These are phyloP conservation scores for Trametes elegans DNA, from an alignment of 768 basidiomycete genomes.

Conservation along the genomic window DNA sequence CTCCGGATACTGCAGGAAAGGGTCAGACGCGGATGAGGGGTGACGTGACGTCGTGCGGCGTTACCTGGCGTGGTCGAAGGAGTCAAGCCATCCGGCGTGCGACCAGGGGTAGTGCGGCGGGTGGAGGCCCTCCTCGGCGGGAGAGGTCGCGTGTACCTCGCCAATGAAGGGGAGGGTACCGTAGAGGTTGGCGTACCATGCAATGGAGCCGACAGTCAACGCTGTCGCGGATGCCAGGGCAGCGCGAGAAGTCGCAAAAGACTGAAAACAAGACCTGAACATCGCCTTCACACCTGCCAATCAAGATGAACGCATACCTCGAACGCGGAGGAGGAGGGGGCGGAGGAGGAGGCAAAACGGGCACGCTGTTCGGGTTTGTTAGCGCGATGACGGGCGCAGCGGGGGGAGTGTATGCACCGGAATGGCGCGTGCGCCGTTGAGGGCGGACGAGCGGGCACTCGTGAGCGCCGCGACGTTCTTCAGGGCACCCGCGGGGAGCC, in stretches of 20 bases:
- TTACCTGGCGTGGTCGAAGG: slow-evolving; percentile 96
- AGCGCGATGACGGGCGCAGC: slow-evolving; percentile 22
- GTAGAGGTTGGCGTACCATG: slow-evolving; percentile 96
- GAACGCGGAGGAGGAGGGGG: slow-evolving; percentile 52
- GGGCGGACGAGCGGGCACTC: slow-evolving; percentile 42
- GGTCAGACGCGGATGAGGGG: slow-evolving; percentile 1
- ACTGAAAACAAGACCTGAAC: slow-evolving; percentile 35
- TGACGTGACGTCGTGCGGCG: slow-evolving; percentile 15
- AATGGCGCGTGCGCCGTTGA: slow-evolving; percentile 44
- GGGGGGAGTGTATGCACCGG: slow-evolving; percentile 41
- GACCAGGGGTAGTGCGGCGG: slow-evolving; percentile 86
- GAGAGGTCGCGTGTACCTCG: slow-evolving; percentile 90
- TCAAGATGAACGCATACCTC: slow-evolving; percentile 49
- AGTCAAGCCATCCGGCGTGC: slow-evolving; percentile 83
- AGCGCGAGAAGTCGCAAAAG: slow-evolving; percentile 66
- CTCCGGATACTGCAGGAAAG: slow-evolving; percentile 73
- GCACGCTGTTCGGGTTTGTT: slow-evolving; percentile 41
- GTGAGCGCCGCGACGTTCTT: slow-evolving; percentile 52
- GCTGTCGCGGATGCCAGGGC: slow-evolving; percentile 74
- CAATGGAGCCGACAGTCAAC: slow-evolving; percentile 83
- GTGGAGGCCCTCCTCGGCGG: slow-evolving; percentile 94
- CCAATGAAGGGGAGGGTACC: slow-evolving; percentile 87
- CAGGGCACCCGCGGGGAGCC: slow-evolving; percentile 74
- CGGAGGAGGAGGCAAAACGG: slow-evolving; percentile 69
- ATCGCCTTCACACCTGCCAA: not conserved